Conservation (phyloP, 768 basidiomycete species). For the Boletus vinaceobasis region DNA sequence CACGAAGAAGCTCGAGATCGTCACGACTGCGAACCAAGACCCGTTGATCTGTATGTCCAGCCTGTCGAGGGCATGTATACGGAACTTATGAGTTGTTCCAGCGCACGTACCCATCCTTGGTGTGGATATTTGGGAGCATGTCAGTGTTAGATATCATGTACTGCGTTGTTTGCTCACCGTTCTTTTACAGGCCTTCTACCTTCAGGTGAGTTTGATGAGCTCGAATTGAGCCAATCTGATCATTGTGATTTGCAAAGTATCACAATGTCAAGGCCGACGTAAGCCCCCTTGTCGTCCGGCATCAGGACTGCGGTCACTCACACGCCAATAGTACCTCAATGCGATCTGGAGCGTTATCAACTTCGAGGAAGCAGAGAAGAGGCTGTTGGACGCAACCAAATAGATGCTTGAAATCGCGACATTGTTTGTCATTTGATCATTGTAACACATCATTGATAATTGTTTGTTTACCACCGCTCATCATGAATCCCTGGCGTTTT, state of each 20-base stretch:
- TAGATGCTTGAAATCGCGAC: conserved; percentile 9
- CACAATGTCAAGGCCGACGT: conserved; percentile 93
- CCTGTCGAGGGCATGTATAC: background rate
- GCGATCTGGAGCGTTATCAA: conserved; percentile 97
- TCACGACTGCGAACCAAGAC: conserved; percentile 96
- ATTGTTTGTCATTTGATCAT: background rate
- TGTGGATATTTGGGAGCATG: conserved; percentile 97
- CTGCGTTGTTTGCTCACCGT: background rate
- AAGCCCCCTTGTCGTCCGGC: conserved; percentile 33
- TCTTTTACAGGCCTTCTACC: conserved; percentile 61
- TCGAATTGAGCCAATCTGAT: background rate
- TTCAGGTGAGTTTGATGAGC: conserved; percentile 21
- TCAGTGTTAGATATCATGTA: conserved; percentile 35
- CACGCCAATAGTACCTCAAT: conserved; percentile 68
- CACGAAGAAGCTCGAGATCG: conserved; percentile 78
- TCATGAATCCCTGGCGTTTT: background rate
- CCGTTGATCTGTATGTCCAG: conserved; percentile 65
- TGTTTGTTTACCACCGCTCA: background rate
- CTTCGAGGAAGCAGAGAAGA: conserved; percentile 85
- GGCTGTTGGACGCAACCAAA: conserved; percentile 39
- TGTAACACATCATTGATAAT: conserved; percentile 4
- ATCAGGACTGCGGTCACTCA: conserved; percentile 2
- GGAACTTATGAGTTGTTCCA: conserved; percentile 27
- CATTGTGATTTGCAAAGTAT: conserved; percentile 49
- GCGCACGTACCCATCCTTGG: conserved; percentile 90